Evolutionary conservation across 257 asterid genomes (phyloP).

Genomic region (Nicotiana tomentosiformis): DNA sequence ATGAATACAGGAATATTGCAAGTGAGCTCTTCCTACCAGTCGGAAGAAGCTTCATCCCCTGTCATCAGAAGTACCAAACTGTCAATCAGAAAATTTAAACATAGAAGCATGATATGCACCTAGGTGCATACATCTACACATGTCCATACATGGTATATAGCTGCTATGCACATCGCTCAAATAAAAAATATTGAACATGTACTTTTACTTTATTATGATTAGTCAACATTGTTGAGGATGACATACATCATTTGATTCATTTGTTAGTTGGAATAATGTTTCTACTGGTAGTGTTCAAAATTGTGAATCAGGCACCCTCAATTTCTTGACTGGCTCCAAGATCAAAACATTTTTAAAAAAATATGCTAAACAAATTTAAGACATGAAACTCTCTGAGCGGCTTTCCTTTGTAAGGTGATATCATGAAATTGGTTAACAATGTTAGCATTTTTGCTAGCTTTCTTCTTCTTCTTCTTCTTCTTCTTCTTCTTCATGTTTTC

Average conservation of each 20-base stretch:
- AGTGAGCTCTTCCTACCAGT: constrained; percentile 73
- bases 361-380: background rate
- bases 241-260: background rate
- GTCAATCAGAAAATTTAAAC: constrained; percentile 6
- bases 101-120: background rate
- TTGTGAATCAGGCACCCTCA: background rate
- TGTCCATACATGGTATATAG: background rate
- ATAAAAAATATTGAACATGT: background rate
- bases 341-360: background rate
- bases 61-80: constrained; percentile 17
- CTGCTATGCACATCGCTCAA: background rate
- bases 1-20: constrained; percentile 67
- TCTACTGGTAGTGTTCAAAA: background rate
- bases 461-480: background rate
- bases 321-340: background rate
- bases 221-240: background rate
- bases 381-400: background rate
- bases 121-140: background rate
- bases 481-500: background rate
- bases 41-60: constrained; percentile 99
- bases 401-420: background rate
- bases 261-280: background rate
- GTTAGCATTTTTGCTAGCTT: background rate
- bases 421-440: background rate
- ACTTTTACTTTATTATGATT: background rate